Evolutionary conservation across 495 filamentous ascomycete species (phyloP).

Genomic region (Xylaria castorea): DNA sequence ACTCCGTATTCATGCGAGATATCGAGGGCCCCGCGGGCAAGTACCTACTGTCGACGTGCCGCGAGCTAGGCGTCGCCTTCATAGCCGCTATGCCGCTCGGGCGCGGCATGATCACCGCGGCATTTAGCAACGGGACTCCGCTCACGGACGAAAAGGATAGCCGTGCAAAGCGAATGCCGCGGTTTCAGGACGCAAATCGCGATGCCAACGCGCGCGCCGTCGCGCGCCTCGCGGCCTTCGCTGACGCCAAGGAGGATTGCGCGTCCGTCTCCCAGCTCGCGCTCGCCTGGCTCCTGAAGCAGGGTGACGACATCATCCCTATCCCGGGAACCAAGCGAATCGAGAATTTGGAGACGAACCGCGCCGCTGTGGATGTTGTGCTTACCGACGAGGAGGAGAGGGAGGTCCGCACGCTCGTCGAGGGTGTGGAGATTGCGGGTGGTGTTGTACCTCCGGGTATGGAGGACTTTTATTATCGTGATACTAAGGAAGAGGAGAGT

Average conservation of each 20-base stretch:
- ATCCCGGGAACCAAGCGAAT: slow-evolving; percentile 62
- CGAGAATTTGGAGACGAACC: slow-evolving; percentile 63
- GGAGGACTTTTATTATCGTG: slow-evolving; percentile 18
- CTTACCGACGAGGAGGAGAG: slow-evolving; percentile 58
- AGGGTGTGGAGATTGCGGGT: slow-evolving; percentile 46
- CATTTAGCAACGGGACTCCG: slow-evolving; percentile 24
- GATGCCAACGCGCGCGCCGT: slow-evolving; percentile 55
- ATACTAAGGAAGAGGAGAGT: slow-evolving; percentile 32
- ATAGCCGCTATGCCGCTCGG: slow-evolving; percentile 60
- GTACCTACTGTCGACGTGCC: slow-evolving; percentile 58
- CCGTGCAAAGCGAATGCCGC: slow-evolving; percentile 45
- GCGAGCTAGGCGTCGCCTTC: slow-evolving; percentile 67
- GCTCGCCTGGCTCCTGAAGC: slow-evolving; percentile 60
- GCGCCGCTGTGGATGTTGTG: slow-evolving; percentile 51
- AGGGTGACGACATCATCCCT: slow-evolving; percentile 59
- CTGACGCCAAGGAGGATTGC: slow-evolving; percentile 47
- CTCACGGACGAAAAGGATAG: slow-evolving; percentile 40
- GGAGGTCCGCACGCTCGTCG: slow-evolving; percentile 55
- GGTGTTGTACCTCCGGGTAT: slow-evolving; percentile 20
- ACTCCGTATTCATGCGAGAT: slow-evolving; percentile 63
- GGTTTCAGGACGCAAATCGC: slow-evolving; percentile 59
- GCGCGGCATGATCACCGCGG: slow-evolving; percentile 29
- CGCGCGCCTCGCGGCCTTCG: slow-evolving; percentile 48
- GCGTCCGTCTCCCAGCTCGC: slow-evolving; percentile 52
- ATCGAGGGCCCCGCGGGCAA: slow-evolving; percentile 57